phyloP scores from a whole-genome alignment of 176 grass and related monocot species.

The maize (Zea mays) region DNA sequence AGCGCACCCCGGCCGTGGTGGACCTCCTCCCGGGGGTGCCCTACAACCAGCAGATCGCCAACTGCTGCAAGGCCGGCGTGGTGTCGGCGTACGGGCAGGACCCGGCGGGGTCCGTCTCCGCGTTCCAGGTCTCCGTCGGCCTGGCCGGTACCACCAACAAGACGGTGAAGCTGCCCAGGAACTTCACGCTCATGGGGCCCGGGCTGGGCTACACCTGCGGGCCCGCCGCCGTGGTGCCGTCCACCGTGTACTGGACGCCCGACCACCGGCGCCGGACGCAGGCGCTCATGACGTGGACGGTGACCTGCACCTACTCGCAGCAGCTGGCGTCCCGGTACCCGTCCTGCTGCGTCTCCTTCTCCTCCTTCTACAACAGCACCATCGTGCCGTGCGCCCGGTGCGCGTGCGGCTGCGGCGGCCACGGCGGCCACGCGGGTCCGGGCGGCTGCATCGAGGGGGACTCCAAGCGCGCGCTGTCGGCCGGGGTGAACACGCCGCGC shows the following conservation, averaged over 20 bases:
- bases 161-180: constrained; percentile 80
- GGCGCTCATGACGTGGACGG: constrained; percentile 91
- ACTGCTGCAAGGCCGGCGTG: constrained; percentile 97
- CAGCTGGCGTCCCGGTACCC: constrained; percentile 71
- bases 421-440: background rate
- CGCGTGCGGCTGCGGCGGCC: constrained; percentile 70
- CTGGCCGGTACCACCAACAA: constrained; percentile 86
- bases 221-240: constrained; percentile 57
- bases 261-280: constrained; percentile 75
- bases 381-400: constrained; percentile 75
- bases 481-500: constrained; percentile 73
- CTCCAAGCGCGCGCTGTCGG: constrained; percentile 47
- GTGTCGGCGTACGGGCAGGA: constrained; percentile 77
- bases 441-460: constrained; percentile 50
- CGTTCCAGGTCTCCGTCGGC: constrained; percentile 91
- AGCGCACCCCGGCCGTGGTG: constrained; percentile 62
- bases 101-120: constrained; percentile 43
- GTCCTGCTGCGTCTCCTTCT: constrained; percentile 85
- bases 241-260: constrained; percentile 64
- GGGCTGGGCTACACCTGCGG: constrained; percentile 85
- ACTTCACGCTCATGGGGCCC: constrained; percentile 74
- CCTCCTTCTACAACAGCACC: constrained; percentile 92
- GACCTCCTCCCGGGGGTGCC: constrained; percentile 93
- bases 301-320: constrained; percentile 85
- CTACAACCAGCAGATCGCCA: constrained; percentile 98